Base-by-base conservation (phyloP, 768 basidiomycete species). In the Tylopilus intermedius region DNA sequence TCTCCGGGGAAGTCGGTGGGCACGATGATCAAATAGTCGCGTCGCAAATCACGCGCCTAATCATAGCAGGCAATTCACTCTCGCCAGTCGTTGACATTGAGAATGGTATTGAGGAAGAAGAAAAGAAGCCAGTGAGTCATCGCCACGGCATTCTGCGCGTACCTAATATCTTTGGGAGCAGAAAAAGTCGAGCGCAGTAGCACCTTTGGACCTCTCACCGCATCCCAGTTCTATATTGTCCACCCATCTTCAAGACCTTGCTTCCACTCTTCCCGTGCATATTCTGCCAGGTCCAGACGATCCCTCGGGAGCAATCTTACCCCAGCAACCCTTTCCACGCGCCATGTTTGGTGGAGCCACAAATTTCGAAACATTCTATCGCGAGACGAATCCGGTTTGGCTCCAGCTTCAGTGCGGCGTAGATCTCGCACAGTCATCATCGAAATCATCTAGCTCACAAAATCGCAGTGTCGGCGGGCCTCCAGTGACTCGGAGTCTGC, bases 351-450 rank as follows among this genome's bases (percentile, higher is more conserved):
- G 90, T 51, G 72, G 75, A 29, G 68, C 71, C 52, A 76, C 79
- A 51, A 73, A 72, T 30, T 81, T 79, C 50, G 73, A 80, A 26
- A 78, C 81, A 5, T 90, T 97, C 64, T 70, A 72, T 21, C 84
- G 84, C 61, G 87, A 89, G 71, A 94, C 92, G 9, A 99, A 98
- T 64, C 96, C 96, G 14, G 80, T 82, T 38, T 97, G 92, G 76
- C 71, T 96, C 45, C 82, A 81, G 49, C 62, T 96, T 21, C 77
- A 71, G 57, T 73, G 78, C 58, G 76, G 71, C 24, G 67, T 67
- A 22, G 62, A 68, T n/a, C 53, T 67, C n/a, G 66, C 72, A 53
- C 51, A 57, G 45, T 48, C 49, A 29, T 45, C 49, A 29, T 33
- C 50, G 21, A 30, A 48, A 8, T 55, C 24, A 46, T 43, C 49